A percentile compares a stretch with the other conserved stretches of the same genome.
phyloP scores from a whole-genome alignment of 2,329 filamentous ascomycete species.

The Dothistroma septosporum region DNA sequence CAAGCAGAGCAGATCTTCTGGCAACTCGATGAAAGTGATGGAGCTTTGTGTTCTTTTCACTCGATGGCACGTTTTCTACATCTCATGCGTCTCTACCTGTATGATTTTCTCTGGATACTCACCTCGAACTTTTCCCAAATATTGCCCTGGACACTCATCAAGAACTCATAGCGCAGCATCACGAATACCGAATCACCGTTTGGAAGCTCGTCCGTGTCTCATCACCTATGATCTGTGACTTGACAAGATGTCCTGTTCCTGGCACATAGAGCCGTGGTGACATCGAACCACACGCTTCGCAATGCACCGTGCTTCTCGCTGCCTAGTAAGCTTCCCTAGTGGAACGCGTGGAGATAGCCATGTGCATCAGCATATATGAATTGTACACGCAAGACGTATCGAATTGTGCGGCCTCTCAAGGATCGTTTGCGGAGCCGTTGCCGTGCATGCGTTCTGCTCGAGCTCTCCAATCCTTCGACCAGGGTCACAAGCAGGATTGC shows the following conservation, averaged over 20 bases:
- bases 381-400: neutral
- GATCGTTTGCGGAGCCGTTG: neutral
- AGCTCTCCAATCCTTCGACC: neutral
- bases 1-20: too few relatives aligned
- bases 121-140: too few relatives aligned
- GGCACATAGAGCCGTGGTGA: neutral
- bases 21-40: too few relatives aligned
- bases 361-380: neutral
- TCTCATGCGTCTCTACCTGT: too few relatives aligned
- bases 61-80: too few relatives aligned
- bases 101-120: too few relatives aligned
- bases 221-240: too few relatives aligned
- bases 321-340: neutral
- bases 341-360: neutral
- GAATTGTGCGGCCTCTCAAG: neutral
- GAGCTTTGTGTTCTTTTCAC: too few relatives aligned
- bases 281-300: neutral
- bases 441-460: neutral
- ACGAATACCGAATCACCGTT: too few relatives aligned
- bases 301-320: neutral
- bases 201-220: too few relatives aligned
- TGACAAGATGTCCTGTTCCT: neutral
- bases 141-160: too few relatives aligned
- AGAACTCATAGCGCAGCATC: too few relatives aligned
- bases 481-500: neutral